A percentile compares a stretch with the other conserved stretches of the same genome.
Evolutionary conservation across 2,329 filamentous ascomycete genomes (phyloP).

Genomic region (Aspergillus sp.): DNA sequence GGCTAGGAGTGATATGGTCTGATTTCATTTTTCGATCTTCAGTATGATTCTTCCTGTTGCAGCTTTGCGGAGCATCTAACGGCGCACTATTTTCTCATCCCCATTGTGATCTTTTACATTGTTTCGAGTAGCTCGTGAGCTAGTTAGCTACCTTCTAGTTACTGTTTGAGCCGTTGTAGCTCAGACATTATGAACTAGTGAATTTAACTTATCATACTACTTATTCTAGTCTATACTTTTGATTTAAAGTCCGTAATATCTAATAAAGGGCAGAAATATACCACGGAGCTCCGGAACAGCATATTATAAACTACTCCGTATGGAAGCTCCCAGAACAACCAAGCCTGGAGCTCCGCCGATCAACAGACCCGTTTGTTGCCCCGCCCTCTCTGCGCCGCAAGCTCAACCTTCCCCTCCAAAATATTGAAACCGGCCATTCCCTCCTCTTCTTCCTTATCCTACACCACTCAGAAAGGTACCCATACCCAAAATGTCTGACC

Average conservation of each 20-base stretch:
- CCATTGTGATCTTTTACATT: not conserved
- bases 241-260: not conserved
- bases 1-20: not conserved
- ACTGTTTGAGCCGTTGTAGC: not conserved
- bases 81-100: not conserved
- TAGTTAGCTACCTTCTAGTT: not conserved
- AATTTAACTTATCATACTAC: not conserved
- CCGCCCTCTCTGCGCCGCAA: not conserved
- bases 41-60: not conserved
- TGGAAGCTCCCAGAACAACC: not conserved
- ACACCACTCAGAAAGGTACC: no score
- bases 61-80: constrained; percentile 4
- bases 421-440: not conserved
- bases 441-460: not conserved
- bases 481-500: constrained; percentile 29
- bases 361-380: not conserved
- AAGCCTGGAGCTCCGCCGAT: not conserved
- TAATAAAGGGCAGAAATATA: not conserved
- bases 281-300: not conserved
- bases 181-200: not conserved
- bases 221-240: not conserved
- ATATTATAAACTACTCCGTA: not conserved
- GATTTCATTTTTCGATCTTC: not conserved
- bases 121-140: not conserved
- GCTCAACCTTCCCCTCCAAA: not conserved